These are phyloP conservation scores for Physaria fendleri DNA, from an alignment of 345 rosid species.

Conservation along the genomic window DNA sequence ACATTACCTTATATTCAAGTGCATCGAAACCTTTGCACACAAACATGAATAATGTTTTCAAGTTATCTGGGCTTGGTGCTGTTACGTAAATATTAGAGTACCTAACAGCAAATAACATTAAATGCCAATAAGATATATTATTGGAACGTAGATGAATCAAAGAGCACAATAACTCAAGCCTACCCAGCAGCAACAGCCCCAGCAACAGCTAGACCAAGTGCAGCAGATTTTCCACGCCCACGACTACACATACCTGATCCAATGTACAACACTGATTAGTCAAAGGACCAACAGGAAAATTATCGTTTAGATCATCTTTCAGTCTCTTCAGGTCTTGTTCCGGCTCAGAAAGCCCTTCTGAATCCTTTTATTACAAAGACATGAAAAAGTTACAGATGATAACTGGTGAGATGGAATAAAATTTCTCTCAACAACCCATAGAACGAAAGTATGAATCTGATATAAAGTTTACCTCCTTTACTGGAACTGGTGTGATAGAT, in stretches of 20 bases:
- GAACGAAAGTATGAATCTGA: background rate
- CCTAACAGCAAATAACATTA: conserved; percentile 33
- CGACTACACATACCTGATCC: conserved; percentile 90
- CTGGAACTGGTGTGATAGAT: conserved; percentile 54
- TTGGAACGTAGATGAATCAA: background rate
- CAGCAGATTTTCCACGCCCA: conserved; percentile 98
- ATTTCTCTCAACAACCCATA: background rate
- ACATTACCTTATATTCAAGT: conserved; percentile 75
- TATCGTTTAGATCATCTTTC: conserved; percentile 79
- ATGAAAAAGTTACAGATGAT: background rate
- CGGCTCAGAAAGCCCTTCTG: conserved; percentile 82
- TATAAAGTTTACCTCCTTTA: conserved; percentile 53
- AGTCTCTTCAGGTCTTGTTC: conserved; percentile 68
- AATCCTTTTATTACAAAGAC: conserved; percentile 42
- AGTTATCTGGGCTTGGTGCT: conserved; percentile 93
- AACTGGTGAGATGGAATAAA: background rate
- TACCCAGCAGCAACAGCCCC: conserved; percentile 98
- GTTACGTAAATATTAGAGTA: conserved; percentile 88
- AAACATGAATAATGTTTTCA: conserved; percentile 80
- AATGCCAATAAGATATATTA: conserved; percentile 9
- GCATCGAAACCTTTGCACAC: conserved; percentile 78
- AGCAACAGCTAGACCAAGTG: conserved; percentile 85
- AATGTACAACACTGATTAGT: conserved; percentile 83
- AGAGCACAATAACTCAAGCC: conserved; percentile 12
- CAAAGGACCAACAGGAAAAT: conserved; percentile 88